A percentile compares a stretch with the other conserved stretches of the same genome.
Conservation (phyloP, 805 yeast species). For the Candida mattraensis region DNA sequence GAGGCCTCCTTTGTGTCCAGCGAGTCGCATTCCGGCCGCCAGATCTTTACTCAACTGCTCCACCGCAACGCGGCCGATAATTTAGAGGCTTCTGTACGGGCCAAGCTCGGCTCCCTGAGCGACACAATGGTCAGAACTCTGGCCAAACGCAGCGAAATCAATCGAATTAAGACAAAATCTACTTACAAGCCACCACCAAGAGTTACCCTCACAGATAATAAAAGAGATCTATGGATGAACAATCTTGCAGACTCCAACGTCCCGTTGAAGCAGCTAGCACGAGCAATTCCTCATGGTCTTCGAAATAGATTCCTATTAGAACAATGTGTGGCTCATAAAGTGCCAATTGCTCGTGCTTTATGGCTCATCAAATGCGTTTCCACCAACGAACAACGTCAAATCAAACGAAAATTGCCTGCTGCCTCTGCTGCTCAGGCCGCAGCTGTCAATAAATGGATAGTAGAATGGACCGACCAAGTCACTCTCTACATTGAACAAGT, state of each 20-base stretch:
- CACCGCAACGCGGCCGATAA: constrained; percentile 19
- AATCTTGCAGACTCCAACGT: constrained; percentile 70
- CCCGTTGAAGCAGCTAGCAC: constrained; percentile 65
- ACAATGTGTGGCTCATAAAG: constrained; percentile 60
- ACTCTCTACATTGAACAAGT: constrained; percentile 56
- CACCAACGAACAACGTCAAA: constrained; percentile 66
- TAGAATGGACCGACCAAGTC: constrained; percentile 90
- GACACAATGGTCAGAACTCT: constrained; percentile 51
- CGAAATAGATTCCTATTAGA: constrained; percentile 72
- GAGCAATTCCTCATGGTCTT: constrained; percentile 89
- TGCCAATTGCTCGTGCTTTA: constrained; percentile 79
- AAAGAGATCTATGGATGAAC: constrained; percentile 80
- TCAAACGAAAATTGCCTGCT: constrained; percentile 45
- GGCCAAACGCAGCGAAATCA: constrained; percentile 44
- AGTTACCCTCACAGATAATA: constrained; percentile 85
- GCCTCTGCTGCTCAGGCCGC: constrained; percentile 20
- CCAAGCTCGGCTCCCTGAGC: constrained; percentile 40
- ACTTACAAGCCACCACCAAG: constrained; percentile 81
- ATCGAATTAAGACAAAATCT: constrained; percentile 47
- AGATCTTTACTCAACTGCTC: constrained; percentile 43
- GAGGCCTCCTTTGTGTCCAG: constrained; percentile 62
- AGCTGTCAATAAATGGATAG: constrained; percentile 64
- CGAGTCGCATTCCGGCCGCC: constrained; percentile 71
- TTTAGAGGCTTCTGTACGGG: constrained; percentile 13
- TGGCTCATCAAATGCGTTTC: constrained; percentile 92